Evolutionary conservation across 768 basidiomycete genomes (phyloP).

Genomic region (Dacryopinax primogenitus): DNA sequence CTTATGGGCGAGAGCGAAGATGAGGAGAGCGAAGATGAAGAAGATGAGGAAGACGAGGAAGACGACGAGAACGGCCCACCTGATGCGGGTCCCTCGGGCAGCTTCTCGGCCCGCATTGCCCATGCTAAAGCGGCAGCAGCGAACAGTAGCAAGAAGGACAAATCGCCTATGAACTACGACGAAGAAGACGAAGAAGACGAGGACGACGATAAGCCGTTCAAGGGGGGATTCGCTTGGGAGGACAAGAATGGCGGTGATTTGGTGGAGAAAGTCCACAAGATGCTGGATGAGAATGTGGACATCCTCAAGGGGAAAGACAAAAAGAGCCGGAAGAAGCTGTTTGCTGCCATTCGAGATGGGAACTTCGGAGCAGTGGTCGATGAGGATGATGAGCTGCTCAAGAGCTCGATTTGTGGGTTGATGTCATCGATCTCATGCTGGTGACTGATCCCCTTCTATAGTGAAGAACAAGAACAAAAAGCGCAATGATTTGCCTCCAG

Average conservation of each 20-base stretch:
- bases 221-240: constrained; percentile 10
- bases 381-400: constrained; percentile 31
- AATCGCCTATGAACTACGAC: constrained; percentile 19
- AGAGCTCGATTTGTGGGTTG: constrained; percentile 1
- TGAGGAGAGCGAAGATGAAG: background rate
- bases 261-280: background rate
- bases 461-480: constrained; percentile 35
- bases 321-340: constrained; percentile 43
- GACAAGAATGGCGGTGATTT: constrained; percentile 14
- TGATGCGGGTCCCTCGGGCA: background rate
- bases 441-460: background rate
- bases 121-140: constrained; percentile 18
- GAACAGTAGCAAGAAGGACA: constrained; percentile 19
- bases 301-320: constrained; percentile 35
- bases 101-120: background rate
- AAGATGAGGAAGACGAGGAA: background rate
- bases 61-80: background rate
- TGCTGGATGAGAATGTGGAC: constrained; percentile 44
- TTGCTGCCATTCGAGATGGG: constrained; percentile 49
- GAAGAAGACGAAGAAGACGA: constrained; percentile 23
- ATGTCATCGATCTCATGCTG: constrained; percentile 26
- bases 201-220: constrained; percentile 22
- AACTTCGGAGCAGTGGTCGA: constrained; percentile 32
- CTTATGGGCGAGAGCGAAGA: background rate
- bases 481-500: constrained; percentile 37